Conservation (phyloP, 1,284 basidiomycete species). For the Thelephora terrestris region DNA sequence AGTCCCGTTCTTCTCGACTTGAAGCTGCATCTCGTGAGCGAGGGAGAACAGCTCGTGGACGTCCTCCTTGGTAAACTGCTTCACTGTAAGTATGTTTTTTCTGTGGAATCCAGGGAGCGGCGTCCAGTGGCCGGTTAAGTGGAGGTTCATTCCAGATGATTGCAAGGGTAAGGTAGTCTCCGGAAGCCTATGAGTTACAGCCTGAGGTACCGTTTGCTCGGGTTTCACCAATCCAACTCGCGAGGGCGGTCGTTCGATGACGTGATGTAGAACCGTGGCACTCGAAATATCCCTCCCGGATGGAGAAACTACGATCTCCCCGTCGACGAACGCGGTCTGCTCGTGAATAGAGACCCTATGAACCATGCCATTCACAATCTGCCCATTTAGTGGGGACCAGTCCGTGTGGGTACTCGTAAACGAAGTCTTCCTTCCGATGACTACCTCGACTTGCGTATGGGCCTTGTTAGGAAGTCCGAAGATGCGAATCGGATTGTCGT, state of each 20-base stretch:
- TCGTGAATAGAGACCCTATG: constrained; percentile 90
- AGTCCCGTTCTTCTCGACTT: constrained; percentile 87
- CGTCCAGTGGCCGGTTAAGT: background rate
- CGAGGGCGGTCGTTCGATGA: constrained; percentile 20
- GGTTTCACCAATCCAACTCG: constrained; percentile 13
- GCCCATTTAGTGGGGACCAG: constrained; percentile 84
- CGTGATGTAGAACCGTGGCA: constrained; percentile 44
- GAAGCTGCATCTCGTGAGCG: constrained; percentile 93
- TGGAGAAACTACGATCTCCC: constrained; percentile 54
- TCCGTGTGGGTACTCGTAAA: constrained; percentile 38
- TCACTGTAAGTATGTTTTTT: constrained; percentile 90
- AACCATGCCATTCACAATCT: constrained; percentile 62
- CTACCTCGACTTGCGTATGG: constrained; percentile 89
- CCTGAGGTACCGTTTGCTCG: constrained; percentile 2
- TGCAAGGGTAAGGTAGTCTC: constrained; percentile 2
- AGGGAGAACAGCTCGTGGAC: constrained; percentile 92
- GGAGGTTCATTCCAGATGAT: constrained; percentile 19
- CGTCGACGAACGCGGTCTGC: constrained; percentile 90
- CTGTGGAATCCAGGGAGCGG: constrained; percentile 70
- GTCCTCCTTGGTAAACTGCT: constrained; percentile 87
- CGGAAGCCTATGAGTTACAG: background rate
- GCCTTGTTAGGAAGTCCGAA: constrained; percentile 84
- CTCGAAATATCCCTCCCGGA: constrained; percentile 79
- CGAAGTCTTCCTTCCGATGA: constrained; percentile 67
- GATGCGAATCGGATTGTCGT: constrained; percentile 90